Conservation (phyloP, 2,329 filamentous ascomycete genomes). For the Annulohypoxylon truncatum region DNA sequence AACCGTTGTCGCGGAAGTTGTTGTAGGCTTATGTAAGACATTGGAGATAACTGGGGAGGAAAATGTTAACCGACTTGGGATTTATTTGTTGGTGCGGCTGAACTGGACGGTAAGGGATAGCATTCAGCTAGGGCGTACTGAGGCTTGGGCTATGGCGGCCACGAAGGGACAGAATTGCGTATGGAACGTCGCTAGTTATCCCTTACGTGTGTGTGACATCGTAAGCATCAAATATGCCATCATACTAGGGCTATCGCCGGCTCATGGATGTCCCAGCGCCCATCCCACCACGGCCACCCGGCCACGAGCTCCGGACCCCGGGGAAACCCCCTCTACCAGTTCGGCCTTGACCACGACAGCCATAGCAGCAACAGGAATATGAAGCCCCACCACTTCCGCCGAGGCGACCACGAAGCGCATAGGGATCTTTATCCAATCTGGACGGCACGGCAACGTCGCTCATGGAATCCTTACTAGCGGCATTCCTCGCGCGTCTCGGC, state of each 20-base stretch:
- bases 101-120: constrained; percentile 1
- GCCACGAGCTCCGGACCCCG: constrained; percentile 33
- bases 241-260: not conserved
- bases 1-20: constrained; percentile 20
- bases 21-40: constrained; percentile 17
- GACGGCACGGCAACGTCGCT: constrained; percentile 37
- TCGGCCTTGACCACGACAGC: constrained; percentile 1
- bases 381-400: not conserved
- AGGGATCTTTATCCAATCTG: constrained; percentile 23
- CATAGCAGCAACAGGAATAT: not conserved
- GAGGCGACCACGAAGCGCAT: constrained; percentile 4
- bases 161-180: not conserved
- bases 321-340: constrained; percentile 11
- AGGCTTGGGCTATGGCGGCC: constrained; percentile 3
- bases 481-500: constrained; percentile 36
- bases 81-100: constrained; percentile 22
- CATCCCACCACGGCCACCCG: constrained; percentile 38
- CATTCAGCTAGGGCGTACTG: constrained; percentile 12
- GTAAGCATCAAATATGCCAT: not conserved
- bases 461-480: constrained; percentile 30
- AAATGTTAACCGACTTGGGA: constrained; percentile 10
- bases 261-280: constrained; percentile 35
- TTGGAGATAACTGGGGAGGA: not conserved
- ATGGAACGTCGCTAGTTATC: not conserved
- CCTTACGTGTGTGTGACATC: constrained; percentile 1